Evolutionary conservation across 495 filamentous ascomycete genomes (phyloP).

Genomic region (Jackrogersella minutella): DNA sequence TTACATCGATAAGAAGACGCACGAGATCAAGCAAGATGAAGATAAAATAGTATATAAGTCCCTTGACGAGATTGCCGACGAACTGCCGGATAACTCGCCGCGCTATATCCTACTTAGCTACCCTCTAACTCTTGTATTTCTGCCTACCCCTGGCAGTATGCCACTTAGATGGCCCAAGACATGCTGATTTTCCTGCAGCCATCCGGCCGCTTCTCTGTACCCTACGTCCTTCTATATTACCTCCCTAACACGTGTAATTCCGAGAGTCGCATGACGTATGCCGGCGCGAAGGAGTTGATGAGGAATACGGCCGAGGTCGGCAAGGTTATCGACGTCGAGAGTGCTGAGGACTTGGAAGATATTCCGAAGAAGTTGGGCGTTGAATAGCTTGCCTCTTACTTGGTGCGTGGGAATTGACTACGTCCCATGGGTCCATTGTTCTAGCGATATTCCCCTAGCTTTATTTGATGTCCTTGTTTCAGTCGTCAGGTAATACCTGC

Average conservation of each 20-base stretch:
- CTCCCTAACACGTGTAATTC: constrained; percentile 87
- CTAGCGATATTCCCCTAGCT: constrained; percentile 23
- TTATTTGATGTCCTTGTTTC: constrained; percentile 24
- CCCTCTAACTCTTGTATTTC: constrained; percentile 78
- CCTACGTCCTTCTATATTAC: constrained; percentile 94
- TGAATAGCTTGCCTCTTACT: constrained; percentile 36
- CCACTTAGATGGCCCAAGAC: not conserved
- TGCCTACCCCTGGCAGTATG: not conserved
- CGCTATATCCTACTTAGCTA: constrained; percentile 90
- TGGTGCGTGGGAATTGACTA: not conserved
- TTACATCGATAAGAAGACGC: constrained; percentile 82
- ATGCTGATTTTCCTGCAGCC: constrained; percentile 42
- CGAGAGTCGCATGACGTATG: constrained; percentile 90
- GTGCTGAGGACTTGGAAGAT: constrained; percentile 75
- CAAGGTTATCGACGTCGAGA: constrained; percentile 79
- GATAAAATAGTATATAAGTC: constrained; percentile 75
- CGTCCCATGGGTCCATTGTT: not conserved
- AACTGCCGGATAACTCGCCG: constrained; percentile 91
- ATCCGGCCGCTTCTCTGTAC: constrained; percentile 60
- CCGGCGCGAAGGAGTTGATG: constrained; percentile 93
- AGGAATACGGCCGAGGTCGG: constrained; percentile 87
- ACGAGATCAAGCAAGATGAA: constrained; percentile 85
- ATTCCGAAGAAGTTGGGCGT: constrained; percentile 73
- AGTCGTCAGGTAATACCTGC: constrained; percentile 50
- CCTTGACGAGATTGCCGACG: constrained; percentile 80